Percentiles rank a stretch among this genome's conserved stretches.
Conservation (phyloP, 257 asterid genomes). For the Nicotiana tomentosiformis region DNA sequence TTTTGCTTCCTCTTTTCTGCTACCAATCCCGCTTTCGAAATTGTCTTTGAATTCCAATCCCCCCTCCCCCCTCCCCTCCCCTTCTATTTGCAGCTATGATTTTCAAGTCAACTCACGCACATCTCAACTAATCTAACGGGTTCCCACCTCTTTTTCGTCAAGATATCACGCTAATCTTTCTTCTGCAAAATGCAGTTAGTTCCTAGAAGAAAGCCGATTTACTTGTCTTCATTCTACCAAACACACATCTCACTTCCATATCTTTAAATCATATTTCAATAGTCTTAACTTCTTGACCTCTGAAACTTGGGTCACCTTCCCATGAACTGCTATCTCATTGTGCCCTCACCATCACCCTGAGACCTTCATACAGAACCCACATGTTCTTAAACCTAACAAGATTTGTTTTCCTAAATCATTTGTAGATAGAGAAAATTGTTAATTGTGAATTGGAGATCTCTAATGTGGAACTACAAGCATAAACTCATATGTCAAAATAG, state of each 20-base stretch:
- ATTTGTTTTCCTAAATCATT: neutral
- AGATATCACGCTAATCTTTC: neutral
- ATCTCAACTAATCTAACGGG: neutral
- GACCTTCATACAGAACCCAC: neutral
- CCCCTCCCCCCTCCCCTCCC: neutral
- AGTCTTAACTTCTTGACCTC: neutral
- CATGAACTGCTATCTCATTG: neutral
- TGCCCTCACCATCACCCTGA: neutral
- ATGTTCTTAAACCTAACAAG: neutral
- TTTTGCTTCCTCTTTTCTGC: neutral
- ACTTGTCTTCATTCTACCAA: neutral
- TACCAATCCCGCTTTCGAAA: neutral
- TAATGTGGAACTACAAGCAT: neutral
- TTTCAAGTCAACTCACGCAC: neutral
- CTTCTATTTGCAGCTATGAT: neutral
- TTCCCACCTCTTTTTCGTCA: neutral
- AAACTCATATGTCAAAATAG: neutral
- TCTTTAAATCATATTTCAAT: neutral
- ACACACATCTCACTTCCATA: neutral
- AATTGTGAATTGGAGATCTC: neutral
- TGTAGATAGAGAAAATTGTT: neutral
- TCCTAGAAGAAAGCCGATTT: neutral
- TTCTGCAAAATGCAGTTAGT: neutral
- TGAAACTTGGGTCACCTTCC: neutral
- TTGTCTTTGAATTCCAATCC: neutral